phyloP scores from a whole-genome alignment of 305 asterid genomes.

The Ruellia speciosa region DNA sequence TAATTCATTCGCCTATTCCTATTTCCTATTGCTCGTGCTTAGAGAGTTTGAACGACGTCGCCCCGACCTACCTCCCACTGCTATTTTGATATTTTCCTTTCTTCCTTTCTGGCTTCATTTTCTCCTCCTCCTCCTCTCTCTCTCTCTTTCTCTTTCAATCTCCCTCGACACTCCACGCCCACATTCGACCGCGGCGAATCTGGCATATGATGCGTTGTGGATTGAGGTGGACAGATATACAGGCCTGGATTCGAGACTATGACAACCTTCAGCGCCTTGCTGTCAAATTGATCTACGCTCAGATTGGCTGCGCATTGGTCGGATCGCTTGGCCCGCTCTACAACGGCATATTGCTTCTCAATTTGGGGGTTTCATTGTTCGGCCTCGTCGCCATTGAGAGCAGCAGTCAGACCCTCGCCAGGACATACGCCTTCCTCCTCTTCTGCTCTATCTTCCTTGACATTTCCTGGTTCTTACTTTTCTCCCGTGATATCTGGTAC shows the following conservation, averaged over 20 bases:
- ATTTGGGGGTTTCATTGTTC: slow-evolving; percentile 66
- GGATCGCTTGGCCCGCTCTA: slow-evolving; percentile 88
- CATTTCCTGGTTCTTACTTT: slow-evolving; percentile 66
- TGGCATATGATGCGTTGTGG: slow-evolving; percentile 39
- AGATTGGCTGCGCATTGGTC: slow-evolving; percentile 81
- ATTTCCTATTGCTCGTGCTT: too few species aligned
- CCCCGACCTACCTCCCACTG: too few species aligned
- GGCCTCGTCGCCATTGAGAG: slow-evolving; percentile 93
- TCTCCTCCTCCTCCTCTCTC: too few species aligned
- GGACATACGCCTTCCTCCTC: slow-evolving; percentile 83
- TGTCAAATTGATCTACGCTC: slow-evolving; percentile 67
- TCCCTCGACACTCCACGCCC: too few species aligned
- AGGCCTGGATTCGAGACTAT: slow-evolving; percentile 76
- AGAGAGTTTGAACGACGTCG: too few species aligned
- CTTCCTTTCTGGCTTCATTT: too few species aligned
- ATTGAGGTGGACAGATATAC: slow-evolving; percentile 40
- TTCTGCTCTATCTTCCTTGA: slow-evolving; percentile 67
- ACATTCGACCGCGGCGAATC: slow-evolving; percentile 1
- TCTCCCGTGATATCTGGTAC: slow-evolving; percentile 58
- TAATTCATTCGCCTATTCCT: too few species aligned
- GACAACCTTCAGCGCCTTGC: slow-evolving; percentile 81
- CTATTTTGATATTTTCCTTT: too few species aligned
- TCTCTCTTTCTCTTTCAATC: too few species aligned
- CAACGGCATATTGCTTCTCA: slow-evolving; percentile 62
- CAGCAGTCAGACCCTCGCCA: slow-evolving; percentile 88